Percentiles rank a stretch among this genome's conserved stretches.
phyloP scores from a whole-genome alignment of 2,329 filamentous ascomycete genomes.

The Penicillium sp. region DNA sequence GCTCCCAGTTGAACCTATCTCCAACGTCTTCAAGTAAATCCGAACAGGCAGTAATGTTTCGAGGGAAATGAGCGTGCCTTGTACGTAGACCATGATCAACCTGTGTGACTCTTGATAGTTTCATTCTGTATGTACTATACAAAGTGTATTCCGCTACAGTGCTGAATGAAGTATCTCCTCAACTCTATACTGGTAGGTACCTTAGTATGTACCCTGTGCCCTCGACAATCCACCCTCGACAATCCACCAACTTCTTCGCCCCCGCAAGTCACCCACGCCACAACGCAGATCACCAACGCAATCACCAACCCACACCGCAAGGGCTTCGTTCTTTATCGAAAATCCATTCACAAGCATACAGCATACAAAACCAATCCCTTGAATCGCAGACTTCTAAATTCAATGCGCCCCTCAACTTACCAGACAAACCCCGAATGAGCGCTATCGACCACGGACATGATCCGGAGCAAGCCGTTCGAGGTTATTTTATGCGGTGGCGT shows the following conservation, averaged over 20 bases:
- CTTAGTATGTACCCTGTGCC: too few relatives aligned
- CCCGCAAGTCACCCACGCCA: slow-evolving; percentile 2
- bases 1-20: not conserved
- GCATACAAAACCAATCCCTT: not conserved
- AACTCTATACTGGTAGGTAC: too few relatives aligned
- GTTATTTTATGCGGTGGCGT: slow-evolving; percentile 4
- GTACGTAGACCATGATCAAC: too few relatives aligned
- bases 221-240: not conserved
- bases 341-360: not conserved
- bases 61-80: too few relatives aligned
- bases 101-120: too few relatives aligned
- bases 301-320: slow-evolving; percentile 1
- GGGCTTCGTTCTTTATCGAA: not conserved
- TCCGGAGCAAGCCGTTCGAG: not conserved
- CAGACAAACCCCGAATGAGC: not conserved
- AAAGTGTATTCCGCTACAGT: too few relatives aligned
- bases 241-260: not conserved
- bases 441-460: not conserved
- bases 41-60: not conserved
- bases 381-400: not conserved
- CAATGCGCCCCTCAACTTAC: too few relatives aligned
- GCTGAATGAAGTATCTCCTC: too few relatives aligned
- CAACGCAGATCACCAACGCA: not conserved
- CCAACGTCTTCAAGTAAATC: not conserved
- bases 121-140: too few relatives aligned